Evolutionary conservation across 345 rosid genomes (phyloP), one percentile per base, ranked within the genome.

Genomic region (Salix koriyanagi): DNA sequence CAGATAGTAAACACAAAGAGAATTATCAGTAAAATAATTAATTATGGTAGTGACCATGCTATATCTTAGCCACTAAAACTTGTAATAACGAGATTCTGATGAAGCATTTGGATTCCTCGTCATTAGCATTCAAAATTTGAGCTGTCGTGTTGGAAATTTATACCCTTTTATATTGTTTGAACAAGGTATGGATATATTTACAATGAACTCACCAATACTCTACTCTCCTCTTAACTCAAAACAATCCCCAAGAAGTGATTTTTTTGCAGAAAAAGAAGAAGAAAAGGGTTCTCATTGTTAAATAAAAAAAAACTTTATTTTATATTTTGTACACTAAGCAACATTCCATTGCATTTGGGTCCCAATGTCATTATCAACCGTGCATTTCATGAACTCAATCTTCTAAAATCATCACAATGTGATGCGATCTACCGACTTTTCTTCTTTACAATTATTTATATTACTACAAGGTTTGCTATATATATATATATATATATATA

Each of bases 351-450:
- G 62, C 19, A 46, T 0, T 0, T 44, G 70, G 81, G 77, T 5
- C 69, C 81, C 62, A 66, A 52, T 19, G 58, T 19, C 37, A 60
- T 16, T 32, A 78, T 81, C 75, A 86, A 78, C 80, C 68, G 67
- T 42, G 61, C 67, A 73, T 73, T 85, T 84, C 69, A 89, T 83
- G 88, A 83, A 71, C 61, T 71, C 73, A 82, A 85, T 86, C 91
- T 86, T 46, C 84, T 77, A 76, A 84, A 87, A 87, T 88, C 87
- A 88, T 90, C 72, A 78, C 81, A 85, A 83, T 90, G 84, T 82
- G 82, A 89, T 84, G 92, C 88, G 84, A 90, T 90, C 89, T 79
- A 85, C 90, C 92, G 90, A 87, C 91, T 84, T 73, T 46, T 6
- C 64, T 66, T 65, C n/a, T 60, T 61, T 60, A 42, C 61, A 50